Base-by-base conservation (phyloP, 1,284 basidiomycete species). In the Sporisorium iseilematis-ciliati region DNA sequence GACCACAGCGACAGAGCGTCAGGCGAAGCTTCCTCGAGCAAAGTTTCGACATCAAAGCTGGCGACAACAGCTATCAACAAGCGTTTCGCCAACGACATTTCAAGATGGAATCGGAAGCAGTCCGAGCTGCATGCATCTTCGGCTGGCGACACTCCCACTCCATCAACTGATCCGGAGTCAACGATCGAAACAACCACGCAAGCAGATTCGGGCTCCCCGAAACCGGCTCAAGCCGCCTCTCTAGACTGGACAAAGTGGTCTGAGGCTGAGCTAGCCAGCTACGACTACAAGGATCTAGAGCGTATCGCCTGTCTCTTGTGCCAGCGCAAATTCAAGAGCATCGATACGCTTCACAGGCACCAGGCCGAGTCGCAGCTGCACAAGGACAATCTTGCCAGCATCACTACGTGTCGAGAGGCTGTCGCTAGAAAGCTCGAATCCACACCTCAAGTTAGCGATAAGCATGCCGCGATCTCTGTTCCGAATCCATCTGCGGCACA, bases 291-390 rank as follows among this genome's bases (percentile, higher is more conserved):
- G 23, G 69, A 76, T n/a, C 33, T n/a, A 18, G 52, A 42, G 10
- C 68, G 62, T 43, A 60, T 65, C 25, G 69, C 74, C 21, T 76
- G 74, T 26, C 69, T 76, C n/a, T 38, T 76, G 20, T 76, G 74
- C n/a, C 74, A 76, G 35, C 65, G 74, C 54, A 71, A 76, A 26
- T 71, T 76, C 65, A 76, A 72, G 41, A 61, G 52, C 48, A 5
- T 68, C 42, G 74, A 76, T 18, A 69, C 68, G 16, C 63, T 76
- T 33, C 43, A 57, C n/a, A 40, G 63, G 16, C 74, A 76, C 46
- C 55, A 55, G 26, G 61, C 11, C 23, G 69, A 72, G 40, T 76
- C 74, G 1, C 57, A 68, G 43, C 59, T 76, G 40, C 74, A 76
- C 57, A 65, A 57, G 54, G 43, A 59, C 35, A 75, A 75, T 29